A percentile compares a stretch with the other conserved stretches of the same genome.
These are phyloP conservation scores for Coniochaeta hoffmannii DNA, from an alignment of 2,329 filamentous ascomycete genomes.

Conservation along the genomic window DNA sequence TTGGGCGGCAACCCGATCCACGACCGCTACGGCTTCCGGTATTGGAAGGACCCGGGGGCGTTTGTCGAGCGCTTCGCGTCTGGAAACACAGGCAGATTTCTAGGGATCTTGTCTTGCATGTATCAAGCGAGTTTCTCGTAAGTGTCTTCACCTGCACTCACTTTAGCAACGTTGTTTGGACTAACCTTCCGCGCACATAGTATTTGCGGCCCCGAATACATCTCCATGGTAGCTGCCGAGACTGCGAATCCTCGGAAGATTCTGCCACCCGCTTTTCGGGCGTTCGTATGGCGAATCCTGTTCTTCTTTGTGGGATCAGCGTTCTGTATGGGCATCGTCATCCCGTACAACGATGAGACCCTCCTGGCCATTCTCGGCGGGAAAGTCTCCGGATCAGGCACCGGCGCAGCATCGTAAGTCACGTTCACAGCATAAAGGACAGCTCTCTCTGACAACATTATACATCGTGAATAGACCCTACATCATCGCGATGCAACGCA, in stretches of 20 bases:
- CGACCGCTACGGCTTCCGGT: constrained; percentile 24
- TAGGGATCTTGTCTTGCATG: constrained; percentile 56
- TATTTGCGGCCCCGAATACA: constrained; percentile 55
- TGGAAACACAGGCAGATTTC: constrained; percentile 49
- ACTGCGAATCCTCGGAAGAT: constrained; percentile 49
- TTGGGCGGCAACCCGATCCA: constrained; percentile 33
- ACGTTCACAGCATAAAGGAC: not conserved
- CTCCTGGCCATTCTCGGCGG: constrained; percentile 44
- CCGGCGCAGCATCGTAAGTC: constrained; percentile 41
- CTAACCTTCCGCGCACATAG: constrained; percentile 43
- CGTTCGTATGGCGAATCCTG: constrained; percentile 58
- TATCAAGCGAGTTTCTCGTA: constrained; percentile 34
- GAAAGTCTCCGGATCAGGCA: constrained; percentile 39
- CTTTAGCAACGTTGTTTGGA: not conserved
- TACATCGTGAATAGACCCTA: constrained; percentile 24
- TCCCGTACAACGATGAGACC: constrained; percentile 51
- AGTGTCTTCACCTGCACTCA: constrained; percentile 9
- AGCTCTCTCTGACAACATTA: not conserved
- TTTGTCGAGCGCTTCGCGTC: constrained; percentile 45
- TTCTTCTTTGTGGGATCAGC: constrained; percentile 61
- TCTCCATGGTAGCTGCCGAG: constrained; percentile 43
- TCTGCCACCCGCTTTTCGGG: constrained; percentile 58
- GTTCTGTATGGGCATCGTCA: constrained; percentile 53
- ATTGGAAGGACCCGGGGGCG: constrained; percentile 41
- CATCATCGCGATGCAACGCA: constrained; percentile 50